A percentile compares a stretch with the other conserved stretches of the same genome.
Evolutionary conservation across 305 asterid genomes (phyloP).

Genomic region (Rubia balearica): DNA sequence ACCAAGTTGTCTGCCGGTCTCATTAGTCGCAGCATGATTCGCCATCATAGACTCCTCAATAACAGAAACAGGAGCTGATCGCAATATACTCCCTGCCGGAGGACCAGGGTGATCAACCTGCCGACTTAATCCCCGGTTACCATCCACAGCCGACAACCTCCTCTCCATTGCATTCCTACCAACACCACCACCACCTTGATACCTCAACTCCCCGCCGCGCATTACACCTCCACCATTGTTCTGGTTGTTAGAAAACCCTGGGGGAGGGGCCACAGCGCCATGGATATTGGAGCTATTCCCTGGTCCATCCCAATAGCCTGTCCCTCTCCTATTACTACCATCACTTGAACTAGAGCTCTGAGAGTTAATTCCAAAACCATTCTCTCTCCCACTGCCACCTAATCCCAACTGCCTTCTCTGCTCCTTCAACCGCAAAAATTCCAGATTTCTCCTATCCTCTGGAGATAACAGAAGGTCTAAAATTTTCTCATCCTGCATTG

Average conservation of each 20-base stretch:
- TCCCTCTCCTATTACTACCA: conserved; percentile 9
- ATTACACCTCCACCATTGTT: conserved; percentile 33
- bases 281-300: conserved; percentile 20
- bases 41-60: conserved; percentile 37
- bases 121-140: conserved; percentile 18
- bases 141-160: conserved; percentile 17
- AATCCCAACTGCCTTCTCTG: conserved; percentile 17
- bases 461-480: conserved; percentile 16
- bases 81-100: conserved; percentile 32
- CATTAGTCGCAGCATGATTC: conserved; percentile 24
- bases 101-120: conserved; percentile 41
- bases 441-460: conserved; percentile 19
- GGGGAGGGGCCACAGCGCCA: conserved; percentile 38
- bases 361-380: conserved; percentile 24
- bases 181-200: conserved; percentile 19
- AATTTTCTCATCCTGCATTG: conserved; percentile 14
- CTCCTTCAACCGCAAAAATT: conserved; percentile 19
- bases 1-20: conserved; percentile 20
- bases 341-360: conserved; percentile 23
- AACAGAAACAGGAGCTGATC: conserved; percentile 31
- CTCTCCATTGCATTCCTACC: conserved; percentile 19
- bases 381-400: conserved; percentile 26
- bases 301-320: conserved; percentile 16
- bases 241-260: conserved; percentile 42
- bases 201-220: conserved; percentile 25